Evolutionary conservation across 352 stramenopile genomes (phyloP).

Genomic region (Globisporangium lucens): DNA sequence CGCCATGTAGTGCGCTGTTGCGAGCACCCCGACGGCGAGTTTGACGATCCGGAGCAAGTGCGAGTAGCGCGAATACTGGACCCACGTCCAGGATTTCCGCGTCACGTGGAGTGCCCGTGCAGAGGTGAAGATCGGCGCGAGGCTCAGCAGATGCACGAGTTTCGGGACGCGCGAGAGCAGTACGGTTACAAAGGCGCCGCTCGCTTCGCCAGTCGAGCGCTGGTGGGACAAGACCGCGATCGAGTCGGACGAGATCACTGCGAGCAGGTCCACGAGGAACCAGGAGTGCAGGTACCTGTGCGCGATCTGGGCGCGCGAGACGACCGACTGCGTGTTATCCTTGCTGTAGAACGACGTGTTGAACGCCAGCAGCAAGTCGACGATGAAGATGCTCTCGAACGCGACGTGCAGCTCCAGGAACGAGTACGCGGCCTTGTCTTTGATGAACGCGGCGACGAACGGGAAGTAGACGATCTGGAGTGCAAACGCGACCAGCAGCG

Average conservation of each 20-base stretch:
- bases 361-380: slow-evolving; percentile 10
- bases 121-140: neutral
- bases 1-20: slow-evolving; percentile 14
- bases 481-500: neutral
- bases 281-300: slow-evolving; percentile 8
- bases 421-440: neutral
- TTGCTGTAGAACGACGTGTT: slow-evolving; percentile 14
- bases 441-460: slow-evolving; percentile 1
- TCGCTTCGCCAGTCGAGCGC: neutral
- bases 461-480: slow-evolving; percentile 10
- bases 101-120: neutral
- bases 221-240: neutral
- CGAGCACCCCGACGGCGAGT: slow-evolving; percentile 1
- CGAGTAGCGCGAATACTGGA: slow-evolving; percentile 17
- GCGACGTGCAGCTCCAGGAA: neutral
- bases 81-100: slow-evolving; percentile 6
- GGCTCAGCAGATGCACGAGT: slow-evolving; percentile 2
- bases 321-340: slow-evolving; percentile 10
- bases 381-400: slow-evolving; percentile 3
- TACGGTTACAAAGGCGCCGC: neutral
- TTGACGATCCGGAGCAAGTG: slow-evolving; percentile 15
- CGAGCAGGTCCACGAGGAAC: slow-evolving; percentile 9
- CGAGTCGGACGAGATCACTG: slow-evolving; percentile 1
- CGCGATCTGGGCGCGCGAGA: slow-evolving; percentile 5
- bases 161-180: slow-evolving; percentile 1